These are phyloP conservation scores for Suillus placidus DNA, from an alignment of 768 basidiomycete genomes.

Conservation along the genomic window DNA sequence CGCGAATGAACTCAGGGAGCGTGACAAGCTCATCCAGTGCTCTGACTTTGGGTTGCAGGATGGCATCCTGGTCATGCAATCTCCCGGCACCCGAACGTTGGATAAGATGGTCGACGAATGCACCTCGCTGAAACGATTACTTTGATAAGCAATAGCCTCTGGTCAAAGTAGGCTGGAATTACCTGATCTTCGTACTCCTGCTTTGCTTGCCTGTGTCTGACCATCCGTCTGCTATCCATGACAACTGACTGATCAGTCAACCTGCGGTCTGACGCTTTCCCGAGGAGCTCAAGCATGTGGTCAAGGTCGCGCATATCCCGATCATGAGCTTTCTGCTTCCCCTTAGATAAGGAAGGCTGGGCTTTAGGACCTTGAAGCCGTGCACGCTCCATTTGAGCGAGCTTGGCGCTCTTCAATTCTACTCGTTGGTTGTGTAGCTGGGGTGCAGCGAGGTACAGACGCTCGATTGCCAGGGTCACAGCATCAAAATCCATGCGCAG, in stretches of 20 bases:
- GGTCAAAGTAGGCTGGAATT: slow-evolving; percentile 14
- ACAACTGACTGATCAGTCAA: slow-evolving; percentile 71
- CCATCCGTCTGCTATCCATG: slow-evolving; percentile 61
- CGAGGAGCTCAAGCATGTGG: slow-evolving; percentile 68
- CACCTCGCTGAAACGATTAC: slow-evolving; percentile 53
- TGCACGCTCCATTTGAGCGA: slow-evolving; percentile 75
- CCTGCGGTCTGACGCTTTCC: slow-evolving; percentile 69
- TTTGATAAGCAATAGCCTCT: slow-evolving; percentile 12
- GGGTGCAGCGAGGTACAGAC: slow-evolving; percentile 82
- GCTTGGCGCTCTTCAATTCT: slow-evolving; percentile 76
- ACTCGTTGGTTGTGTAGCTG: slow-evolving; percentile 91
- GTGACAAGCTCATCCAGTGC: slow-evolving; percentile 34
- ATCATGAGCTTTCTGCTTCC: slow-evolving; percentile 51
- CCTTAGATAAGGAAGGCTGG: slow-evolving; percentile 35
- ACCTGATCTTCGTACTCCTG: slow-evolving; percentile 69
- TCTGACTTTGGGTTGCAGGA: slow-evolving; percentile 26
- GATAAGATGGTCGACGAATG: slow-evolving; percentile 75
- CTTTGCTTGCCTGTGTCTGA: slow-evolving; percentile 54
- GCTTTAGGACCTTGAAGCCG: slow-evolving; percentile 42
- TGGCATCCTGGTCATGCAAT: slow-evolving; percentile 79
- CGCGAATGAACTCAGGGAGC: slow-evolving; percentile 66
- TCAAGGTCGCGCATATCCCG: slow-evolving; percentile 59
- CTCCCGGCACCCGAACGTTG: slow-evolving; percentile 74
- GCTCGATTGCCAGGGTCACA: slow-evolving; percentile 86
- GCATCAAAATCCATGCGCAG: slow-evolving; percentile 81